Evolutionary conservation across 1,284 basidiomycete species (phyloP).

Genomic region (Cerrena zonata): DNA sequence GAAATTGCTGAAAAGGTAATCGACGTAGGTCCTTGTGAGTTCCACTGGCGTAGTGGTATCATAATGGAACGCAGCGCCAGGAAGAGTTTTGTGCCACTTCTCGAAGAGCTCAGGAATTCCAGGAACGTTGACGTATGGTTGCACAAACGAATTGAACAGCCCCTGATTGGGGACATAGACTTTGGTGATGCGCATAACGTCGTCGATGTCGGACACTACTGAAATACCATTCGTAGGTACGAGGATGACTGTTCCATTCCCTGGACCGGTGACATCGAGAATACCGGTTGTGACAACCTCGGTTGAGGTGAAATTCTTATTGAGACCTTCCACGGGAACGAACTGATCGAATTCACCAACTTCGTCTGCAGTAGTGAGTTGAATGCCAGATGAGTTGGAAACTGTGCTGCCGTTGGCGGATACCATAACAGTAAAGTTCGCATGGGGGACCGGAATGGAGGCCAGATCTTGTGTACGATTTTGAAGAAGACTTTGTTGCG

Average conservation of each 20-base stretch:
- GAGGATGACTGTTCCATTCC: slow-evolving; percentile 27
- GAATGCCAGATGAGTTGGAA: slow-evolving; percentile 19
- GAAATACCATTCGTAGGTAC: slow-evolving; percentile 25
- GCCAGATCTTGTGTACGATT: slow-evolving; percentile 23
- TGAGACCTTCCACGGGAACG: slow-evolving; percentile 15
- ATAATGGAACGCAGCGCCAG: slow-evolving; percentile 28
- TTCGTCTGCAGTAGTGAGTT: slow-evolving; percentile 19
- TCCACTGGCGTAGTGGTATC: slow-evolving; percentile 31
- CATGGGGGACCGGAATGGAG: slow-evolving; percentile 20
- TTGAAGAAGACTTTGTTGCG: slow-evolving; percentile 19
- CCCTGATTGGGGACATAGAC: slow-evolving; percentile 29
- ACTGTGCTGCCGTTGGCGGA: slow-evolving; percentile 18
- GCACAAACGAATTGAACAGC: slow-evolving; percentile 28
- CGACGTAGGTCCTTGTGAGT: slow-evolving; percentile 27
- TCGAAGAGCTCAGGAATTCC: slow-evolving; percentile 26
- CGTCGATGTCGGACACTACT: slow-evolving; percentile 30
- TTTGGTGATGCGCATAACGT: slow-evolving; percentile 29
- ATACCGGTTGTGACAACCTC: slow-evolving; percentile 19
- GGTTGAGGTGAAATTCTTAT: slow-evolving; percentile 13
- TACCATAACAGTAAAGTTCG: slow-evolving; percentile 20
- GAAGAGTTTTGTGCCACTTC: slow-evolving; percentile 22
- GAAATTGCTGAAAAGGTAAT: slow-evolving; percentile 27
- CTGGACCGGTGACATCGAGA: slow-evolving; percentile 20
- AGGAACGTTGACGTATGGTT: slow-evolving; percentile 26
- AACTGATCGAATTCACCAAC: slow-evolving; percentile 25